These are phyloP conservation scores for Coemansia sp. DNA, from an alignment of 192 early-diverging fungal genomes.

Conservation along the genomic window DNA sequence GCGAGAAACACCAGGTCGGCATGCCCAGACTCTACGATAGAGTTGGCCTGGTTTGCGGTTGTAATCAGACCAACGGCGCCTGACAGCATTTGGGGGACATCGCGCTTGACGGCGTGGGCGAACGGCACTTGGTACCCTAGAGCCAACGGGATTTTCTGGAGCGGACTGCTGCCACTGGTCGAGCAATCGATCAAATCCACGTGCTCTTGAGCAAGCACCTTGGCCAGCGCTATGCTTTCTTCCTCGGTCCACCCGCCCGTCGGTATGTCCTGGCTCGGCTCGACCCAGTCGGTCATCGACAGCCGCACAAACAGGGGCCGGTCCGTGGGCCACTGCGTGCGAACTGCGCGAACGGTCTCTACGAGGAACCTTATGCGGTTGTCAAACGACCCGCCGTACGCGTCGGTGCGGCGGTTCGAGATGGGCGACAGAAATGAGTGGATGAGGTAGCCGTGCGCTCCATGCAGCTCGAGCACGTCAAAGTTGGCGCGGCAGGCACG, in stretches of 20 bases:
- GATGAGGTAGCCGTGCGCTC: conserved; percentile 88
- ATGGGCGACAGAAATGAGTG: conserved; percentile 77
- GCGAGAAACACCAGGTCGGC: conserved; percentile 79
- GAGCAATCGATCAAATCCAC: conserved; percentile 89
- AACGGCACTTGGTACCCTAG: conserved; percentile 72
- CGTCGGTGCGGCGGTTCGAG: conserved; percentile 83
- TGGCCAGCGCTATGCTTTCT: conserved; percentile 67
- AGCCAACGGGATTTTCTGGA: conserved; percentile 52
- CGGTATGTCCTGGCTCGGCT: conserved; percentile 38
- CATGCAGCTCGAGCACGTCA: conserved; percentile 88
- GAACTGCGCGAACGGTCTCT: conserved; percentile 65
- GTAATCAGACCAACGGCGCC: conserved; percentile 75
- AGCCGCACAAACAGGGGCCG: conserved; percentile 86
- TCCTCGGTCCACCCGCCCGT: conserved; percentile 69
- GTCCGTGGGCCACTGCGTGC: conserved; percentile 70
- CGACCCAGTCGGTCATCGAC: conserved; percentile 73
- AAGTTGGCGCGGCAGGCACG: conserved; percentile 80
- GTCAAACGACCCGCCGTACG: conserved; percentile 89
- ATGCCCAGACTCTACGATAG: conserved; percentile 58
- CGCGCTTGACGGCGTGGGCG: conserved; percentile 60
- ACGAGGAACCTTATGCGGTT: conserved; percentile 79
- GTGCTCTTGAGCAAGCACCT: conserved; percentile 59
- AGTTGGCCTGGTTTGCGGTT: conserved; percentile 64
- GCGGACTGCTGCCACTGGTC: conserved; percentile 66
- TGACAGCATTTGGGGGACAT: conserved; percentile 57